Evolutionary conservation across 306 rosid genomes (phyloP).

Genomic region (Malus sieversii): DNA sequence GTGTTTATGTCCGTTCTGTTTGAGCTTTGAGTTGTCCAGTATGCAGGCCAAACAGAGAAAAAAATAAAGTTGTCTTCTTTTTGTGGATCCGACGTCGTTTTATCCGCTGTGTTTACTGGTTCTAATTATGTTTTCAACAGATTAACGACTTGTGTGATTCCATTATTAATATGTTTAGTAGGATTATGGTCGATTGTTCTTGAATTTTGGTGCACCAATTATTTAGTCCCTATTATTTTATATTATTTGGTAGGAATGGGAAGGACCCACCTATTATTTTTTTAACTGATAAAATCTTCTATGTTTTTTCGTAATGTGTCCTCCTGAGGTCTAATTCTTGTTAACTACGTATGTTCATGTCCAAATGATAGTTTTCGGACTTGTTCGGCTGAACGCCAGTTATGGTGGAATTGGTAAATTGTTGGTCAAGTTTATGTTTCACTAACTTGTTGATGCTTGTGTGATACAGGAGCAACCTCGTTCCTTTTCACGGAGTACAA

Average conservation of each 20-base stretch:
- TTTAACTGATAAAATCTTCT: background rate
- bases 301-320: background rate
- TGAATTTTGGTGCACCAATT: constrained; percentile 31
- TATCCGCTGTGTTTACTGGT: background rate
- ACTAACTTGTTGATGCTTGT: constrained; percentile 20
- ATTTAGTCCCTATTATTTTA: background rate
- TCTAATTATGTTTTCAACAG: background rate
- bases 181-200: constrained; percentile 7
- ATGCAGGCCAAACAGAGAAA: background rate
- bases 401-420: background rate
- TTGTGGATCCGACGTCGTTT: background rate
- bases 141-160: background rate
- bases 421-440: background rate
- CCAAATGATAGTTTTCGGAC: background rate
- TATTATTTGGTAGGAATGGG: background rate
- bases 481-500: constrained; percentile 78
- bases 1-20: background rate
- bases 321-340: too few relatives aligned
- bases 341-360: too few relatives aligned
- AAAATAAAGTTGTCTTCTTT: background rate
- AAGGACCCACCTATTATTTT: constrained; percentile 23
- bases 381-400: background rate
- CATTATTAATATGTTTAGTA: background rate
- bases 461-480: constrained; percentile 77
- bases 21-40: background rate